Base-by-base conservation (phyloP, 2,329 filamentous ascomycete species). In the Aspergillus sp. region DNA sequence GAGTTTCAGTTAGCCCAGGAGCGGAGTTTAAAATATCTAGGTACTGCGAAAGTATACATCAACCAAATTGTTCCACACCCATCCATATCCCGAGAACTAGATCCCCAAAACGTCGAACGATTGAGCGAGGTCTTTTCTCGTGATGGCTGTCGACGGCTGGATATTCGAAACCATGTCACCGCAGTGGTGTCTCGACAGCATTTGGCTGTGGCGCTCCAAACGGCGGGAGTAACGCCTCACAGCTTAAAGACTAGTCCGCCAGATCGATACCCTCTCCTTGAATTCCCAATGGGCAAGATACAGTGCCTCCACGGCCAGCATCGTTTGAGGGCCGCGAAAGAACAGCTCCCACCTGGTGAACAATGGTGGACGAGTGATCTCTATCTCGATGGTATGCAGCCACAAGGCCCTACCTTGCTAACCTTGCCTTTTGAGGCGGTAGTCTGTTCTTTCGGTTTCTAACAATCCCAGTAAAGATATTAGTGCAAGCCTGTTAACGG, bases 121-220 rank as follows among this genome's bases (percentile, higher is more conserved):
- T 56, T 70, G 37, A 54, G 51, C 45, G 47, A 54, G 24, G 61
- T 68, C 44, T 71, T 67, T 56, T 42, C 37, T 17, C 61, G 67
- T 27, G 61, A 69, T 40, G 6, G 55, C 7, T 70, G 61, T 62
- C 49, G 56, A 45, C 56, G 61, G 24, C 60, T 67, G 24, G 61
- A 72, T 57, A 20, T 71, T 27, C 46, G 54, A 45, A 72, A 74
- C 64, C 64, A 71, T 61, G 64, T 73, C 56, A 66, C 65, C 57
- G 65, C 65, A 7, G 53, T 71, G 12, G 66, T 75, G 49, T 64
- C 67, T 49, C 45, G 64, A 58, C 49, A 63, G 56, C 19, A 66
- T 48, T 67, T 75, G 17, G 27, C 40, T 13, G 42, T 50, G 17
- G 48, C 51, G 4, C 58, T 64, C 1, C 24, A 42, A 27, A 58